Evolutionary conservation across 805 yeast genomes (phyloP), one percentile per base, ranked within the genome.

Genomic region (Scheffersomyces lignosus): DNA sequence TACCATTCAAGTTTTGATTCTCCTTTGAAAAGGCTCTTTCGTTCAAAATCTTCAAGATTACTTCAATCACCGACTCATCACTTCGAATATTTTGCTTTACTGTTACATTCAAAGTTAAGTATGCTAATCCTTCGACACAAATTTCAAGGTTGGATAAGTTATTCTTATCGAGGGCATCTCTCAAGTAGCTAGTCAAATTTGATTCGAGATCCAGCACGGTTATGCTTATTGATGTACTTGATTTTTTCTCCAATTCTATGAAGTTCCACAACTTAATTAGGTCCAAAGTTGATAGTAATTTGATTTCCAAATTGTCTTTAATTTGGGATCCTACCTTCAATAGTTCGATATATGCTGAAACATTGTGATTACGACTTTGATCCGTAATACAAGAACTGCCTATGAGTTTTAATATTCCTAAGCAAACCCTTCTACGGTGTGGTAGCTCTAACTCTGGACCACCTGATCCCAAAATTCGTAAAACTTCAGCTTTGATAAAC

Each of bases 261-360:
- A 72, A 66, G 34, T 72, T 71, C 85, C 85, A 80, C 2, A 78
- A 56, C 52, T 81, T 81, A 5, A 78, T 58, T n/a, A 78, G 48
- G 3, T 74, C 73, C 26, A 79, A 49, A 0, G 74, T 64, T 0
- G 80, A 60, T 9, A 68, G 49, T 6, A 66, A 34, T 34, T 57
- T 57, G n/a, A 62, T 45, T 15, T 54, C 51, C 0, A 37, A 10
- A 14, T 29, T 24, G 4, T 40, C 40, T 17, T 45, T 46, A 5
- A 47, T 27, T 4, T 37, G 38, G 8, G 70, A 38, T 0, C 74
- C 71, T 27, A 56, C 52, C 15, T 71, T 55, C 15, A 80, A 51
- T 0, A 75, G 47, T 4, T 57, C 50, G 25, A 69, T 41, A 52
- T 74, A 81, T 31, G 67, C 62, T 15, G 67, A 62, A 1, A 76